A percentile compares a stretch with the other conserved stretches of the same genome.
These are phyloP conservation scores for Suillus subluteus DNA, from an alignment of 768 basidiomycete genomes.

Conservation along the genomic window DNA sequence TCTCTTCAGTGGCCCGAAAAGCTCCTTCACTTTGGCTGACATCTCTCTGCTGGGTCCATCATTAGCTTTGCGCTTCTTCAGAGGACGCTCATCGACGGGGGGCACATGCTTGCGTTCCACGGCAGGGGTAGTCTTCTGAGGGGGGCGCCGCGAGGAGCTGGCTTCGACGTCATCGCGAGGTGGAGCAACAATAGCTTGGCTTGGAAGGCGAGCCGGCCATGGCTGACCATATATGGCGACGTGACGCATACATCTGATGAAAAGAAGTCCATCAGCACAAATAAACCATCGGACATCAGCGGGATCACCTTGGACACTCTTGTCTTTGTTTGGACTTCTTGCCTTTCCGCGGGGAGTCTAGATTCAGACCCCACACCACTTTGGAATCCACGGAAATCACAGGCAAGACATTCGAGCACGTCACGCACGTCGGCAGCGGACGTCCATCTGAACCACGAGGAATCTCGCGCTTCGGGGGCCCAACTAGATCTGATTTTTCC, in stretches of 20 bases:
- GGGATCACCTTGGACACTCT: conserved; percentile 71
- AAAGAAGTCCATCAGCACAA: conserved; percentile 18
- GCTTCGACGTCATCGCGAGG: conserved; percentile 49
- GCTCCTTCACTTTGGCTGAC: conserved; percentile 38
- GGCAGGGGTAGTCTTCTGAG: conserved; percentile 51
- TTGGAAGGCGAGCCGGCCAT: conserved; percentile 69
- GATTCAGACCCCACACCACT: conserved; percentile 72
- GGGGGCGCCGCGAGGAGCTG: conserved; percentile 46
- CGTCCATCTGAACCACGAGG: conserved; percentile 68
- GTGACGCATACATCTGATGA: conserved; percentile 74
- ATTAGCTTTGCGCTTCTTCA: conserved; percentile 56
- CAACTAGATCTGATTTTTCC: conserved; percentile 39
- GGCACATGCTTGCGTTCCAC: conserved; percentile 60
- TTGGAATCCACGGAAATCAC: conserved; percentile 76
- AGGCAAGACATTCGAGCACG: conserved; percentile 71
- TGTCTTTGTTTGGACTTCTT: conserved; percentile 65
- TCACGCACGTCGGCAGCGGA: conserved; percentile 69
- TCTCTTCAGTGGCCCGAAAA: conserved; percentile 34
- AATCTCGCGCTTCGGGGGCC: conserved; percentile 45
- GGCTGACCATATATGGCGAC: conserved; percentile 71
- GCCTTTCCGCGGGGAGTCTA: conserved; percentile 48
- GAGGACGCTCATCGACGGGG: conserved; percentile 43
- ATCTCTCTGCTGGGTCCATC: conserved; percentile 31
- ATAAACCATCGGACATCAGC: conserved; percentile 29
- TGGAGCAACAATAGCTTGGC: conserved; percentile 43